phyloP scores from a whole-genome alignment of 2,329 filamentous ascomycete species.

The Fusarium nanum region DNA sequence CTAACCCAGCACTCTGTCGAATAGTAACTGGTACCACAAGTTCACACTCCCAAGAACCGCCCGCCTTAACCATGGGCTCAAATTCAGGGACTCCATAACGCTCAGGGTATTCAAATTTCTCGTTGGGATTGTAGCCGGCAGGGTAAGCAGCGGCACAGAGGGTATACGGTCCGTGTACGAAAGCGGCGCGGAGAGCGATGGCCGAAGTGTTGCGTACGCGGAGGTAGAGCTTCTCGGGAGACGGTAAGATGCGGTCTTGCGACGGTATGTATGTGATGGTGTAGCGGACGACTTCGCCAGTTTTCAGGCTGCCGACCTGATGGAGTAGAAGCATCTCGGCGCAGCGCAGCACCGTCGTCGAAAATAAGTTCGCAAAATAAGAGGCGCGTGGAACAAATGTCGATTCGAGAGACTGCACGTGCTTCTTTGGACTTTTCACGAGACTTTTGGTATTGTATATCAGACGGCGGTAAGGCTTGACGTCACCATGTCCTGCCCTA shows the following conservation, averaged over 20 bases:
- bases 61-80: conserved; percentile 96
- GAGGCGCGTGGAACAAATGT: neutral
- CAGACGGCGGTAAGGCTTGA: conserved; percentile 36
- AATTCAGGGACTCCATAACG: conserved; percentile 86
- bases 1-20: conserved; percentile 69
- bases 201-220: conserved; percentile 93
- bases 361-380: neutral
- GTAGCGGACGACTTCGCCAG: conserved; percentile 92
- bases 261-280: conserved; percentile 93
- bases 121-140: conserved; percentile 83
- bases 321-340: conserved; percentile 85
- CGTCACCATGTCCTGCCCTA: conserved; percentile 43
- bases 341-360: conserved; percentile 19
- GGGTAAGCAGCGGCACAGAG: conserved; percentile 90
- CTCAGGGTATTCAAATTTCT: conserved; percentile 76
- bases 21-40: conserved; percentile 84
- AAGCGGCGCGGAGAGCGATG: conserved; percentile 91
- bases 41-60: conserved; percentile 84
- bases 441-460: conserved; percentile 7
- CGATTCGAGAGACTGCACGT: conserved; percentile 12
- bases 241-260: conserved; percentile 88
- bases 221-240: conserved; percentile 82
- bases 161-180: conserved; percentile 95
- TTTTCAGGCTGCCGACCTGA: conserved; percentile 90
- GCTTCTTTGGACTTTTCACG: conserved; percentile 14